Evolutionary conservation across 2,329 filamentous ascomycete genomes (phyloP).

Genomic region (Arthrobotrys musiformis): DNA sequence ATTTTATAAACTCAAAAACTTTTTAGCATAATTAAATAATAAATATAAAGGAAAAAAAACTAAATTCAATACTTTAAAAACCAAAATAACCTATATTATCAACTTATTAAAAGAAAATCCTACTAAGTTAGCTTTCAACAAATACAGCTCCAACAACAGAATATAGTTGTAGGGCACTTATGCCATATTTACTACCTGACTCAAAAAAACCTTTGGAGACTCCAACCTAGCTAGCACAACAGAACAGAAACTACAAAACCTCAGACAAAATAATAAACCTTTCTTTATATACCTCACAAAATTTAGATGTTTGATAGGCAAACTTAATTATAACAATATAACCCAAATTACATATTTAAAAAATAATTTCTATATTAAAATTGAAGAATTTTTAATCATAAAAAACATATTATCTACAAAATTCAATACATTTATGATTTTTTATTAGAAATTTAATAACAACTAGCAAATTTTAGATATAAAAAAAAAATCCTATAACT

Average conservation of each 20-base stretch:
- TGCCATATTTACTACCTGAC: background rate
- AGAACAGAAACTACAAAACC: background rate
- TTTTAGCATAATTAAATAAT: background rate
- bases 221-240: background rate
- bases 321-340: no score
- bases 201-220: background rate
- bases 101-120: background rate
- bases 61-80: background rate
- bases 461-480: no score
- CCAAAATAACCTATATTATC: background rate
- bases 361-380: no score
- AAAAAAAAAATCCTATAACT: no score
- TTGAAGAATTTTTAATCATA: no score
- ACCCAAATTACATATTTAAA: no score
- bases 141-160: background rate
- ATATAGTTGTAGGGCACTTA: background rate
- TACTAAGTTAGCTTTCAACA: background rate
- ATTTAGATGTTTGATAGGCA: background rate
- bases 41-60: conserved; percentile 9
- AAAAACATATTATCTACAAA: no score
- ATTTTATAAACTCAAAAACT: background rate
- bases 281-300: background rate
- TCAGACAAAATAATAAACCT: background rate
- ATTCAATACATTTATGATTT: no score
- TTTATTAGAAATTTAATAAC: no score